Evolutionary conservation across 1,284 basidiomycete species (phyloP), one percentile per base, ranked within the genome.

Genomic region (Moesziomyces globuligerus): DNA sequence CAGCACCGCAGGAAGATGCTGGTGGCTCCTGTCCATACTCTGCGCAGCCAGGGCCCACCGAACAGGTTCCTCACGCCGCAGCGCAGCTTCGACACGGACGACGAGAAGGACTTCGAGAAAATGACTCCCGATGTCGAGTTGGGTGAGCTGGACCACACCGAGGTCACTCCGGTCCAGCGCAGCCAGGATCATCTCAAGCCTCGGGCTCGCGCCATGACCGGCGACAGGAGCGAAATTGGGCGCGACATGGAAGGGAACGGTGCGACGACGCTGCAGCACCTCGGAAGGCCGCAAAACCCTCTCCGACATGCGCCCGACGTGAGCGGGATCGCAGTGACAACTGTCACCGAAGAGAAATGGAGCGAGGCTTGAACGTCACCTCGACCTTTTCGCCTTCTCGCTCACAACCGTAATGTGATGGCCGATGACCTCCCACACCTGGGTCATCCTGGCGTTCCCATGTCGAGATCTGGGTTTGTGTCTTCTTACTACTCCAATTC

Each of bases 81-180:
- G 34, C 49, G 50, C 21, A 59, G 57, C 49, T 59, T 59, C 34
- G 57, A 59, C 40, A 59, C 56, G 24, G 56, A 59, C 20, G 56
- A 59, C 26, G 49, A 59, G 13, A 59, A 59, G 23, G 56, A 52
- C 3, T 29, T 59, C 8, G 34, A 23, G 39, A 20, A 41, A 18
- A 52, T 51, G 44, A 20, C 41, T 26, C 44, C 56, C 38, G 36
- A 46, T 24, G 34, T 52, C 21, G 48, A 51, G 13, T 21, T 59
- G 56, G 44, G 32, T 20, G 48, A 34, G 26, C 44, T 51, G 23
- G 49, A 59, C n/a, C 48, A 47, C 24, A 48, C 42, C 4, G 40
- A 29, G 23, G 36, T 56, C n/a, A 21, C 48, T 17, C 45, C 48
- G 8, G 47, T 57, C 37, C 37, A 48, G 32, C 53, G 48, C 43